These are phyloP conservation scores for Pythium graminicola DNA, from an alignment of 352 stramenopile genomes.

Conservation along the genomic window DNA sequence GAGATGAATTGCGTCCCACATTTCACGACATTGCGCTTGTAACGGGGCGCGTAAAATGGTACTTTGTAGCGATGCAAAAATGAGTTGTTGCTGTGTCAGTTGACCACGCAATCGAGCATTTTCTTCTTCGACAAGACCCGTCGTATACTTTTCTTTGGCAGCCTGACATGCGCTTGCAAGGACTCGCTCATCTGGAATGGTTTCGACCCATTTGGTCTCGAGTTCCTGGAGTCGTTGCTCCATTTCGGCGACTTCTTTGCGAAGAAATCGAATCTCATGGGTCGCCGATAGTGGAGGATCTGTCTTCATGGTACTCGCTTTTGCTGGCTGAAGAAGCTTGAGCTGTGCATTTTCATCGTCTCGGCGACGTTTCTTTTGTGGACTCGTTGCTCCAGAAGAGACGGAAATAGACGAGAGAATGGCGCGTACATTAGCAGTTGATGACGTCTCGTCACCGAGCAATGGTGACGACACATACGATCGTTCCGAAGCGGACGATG, in stretches of 20 bases:
- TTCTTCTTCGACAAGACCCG: slow-evolving; percentile 36
- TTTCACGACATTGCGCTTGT: slow-evolving; percentile 36
- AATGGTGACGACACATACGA: slow-evolving; percentile 10
- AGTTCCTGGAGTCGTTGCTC: slow-evolving; percentile 35
- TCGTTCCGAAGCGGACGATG: slow-evolving; percentile 9
- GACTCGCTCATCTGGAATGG: slow-evolving; percentile 28
- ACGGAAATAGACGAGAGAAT: slow-evolving; percentile 16
- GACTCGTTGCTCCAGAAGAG: slow-evolving; percentile 2
- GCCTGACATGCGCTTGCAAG: slow-evolving; percentile 35
- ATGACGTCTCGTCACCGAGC: background rate
- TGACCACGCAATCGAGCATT: slow-evolving; percentile 52
- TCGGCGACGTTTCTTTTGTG: slow-evolving; percentile 15
- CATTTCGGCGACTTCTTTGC: slow-evolving; percentile 38
- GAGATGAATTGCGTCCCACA: slow-evolving; percentile 48
- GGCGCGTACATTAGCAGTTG: slow-evolving; percentile 3
- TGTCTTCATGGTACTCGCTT: background rate
- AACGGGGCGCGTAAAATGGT: slow-evolving; percentile 47
- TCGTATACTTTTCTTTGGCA: slow-evolving; percentile 52
- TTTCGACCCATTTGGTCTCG: slow-evolving; percentile 37
- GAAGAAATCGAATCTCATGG: slow-evolving; percentile 47
- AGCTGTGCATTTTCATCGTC: slow-evolving; percentile 15
- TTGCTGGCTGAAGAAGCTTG: slow-evolving; percentile 15
- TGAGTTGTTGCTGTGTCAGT: slow-evolving; percentile 54
- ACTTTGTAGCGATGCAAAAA: slow-evolving; percentile 52
- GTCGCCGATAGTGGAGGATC: slow-evolving; percentile 15